Evolutionary conservation across 129 eudicot species (phyloP), one percentile per base, ranked within the genome.

Genomic region (Helichrysum umbraculigerum): DNA sequence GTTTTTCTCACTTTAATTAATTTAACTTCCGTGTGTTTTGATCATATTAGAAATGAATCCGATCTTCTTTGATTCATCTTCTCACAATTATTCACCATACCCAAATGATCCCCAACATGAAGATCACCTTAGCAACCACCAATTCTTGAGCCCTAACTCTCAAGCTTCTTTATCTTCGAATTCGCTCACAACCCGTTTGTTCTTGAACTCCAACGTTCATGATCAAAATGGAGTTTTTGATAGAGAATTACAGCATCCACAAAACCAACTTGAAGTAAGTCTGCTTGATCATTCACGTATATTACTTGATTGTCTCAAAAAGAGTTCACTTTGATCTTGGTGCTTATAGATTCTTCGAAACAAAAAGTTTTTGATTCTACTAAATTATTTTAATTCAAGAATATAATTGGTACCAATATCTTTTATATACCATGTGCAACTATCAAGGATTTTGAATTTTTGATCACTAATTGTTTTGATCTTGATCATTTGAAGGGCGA

Each of bases 161-260:
- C 82, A 76, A 71, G 56, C 87, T 33, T 84, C 86, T 0, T 86
- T 90, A 1, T 83, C 94, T 70, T 87, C 87, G 3, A 70, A 64
- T 35, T 74, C 87, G 2, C 71, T 81, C 68, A 66, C 84, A 6
- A 79, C 76, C 59, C 88, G 80, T 70, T 7, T 80, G 28, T 86
- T 86, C 80, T 83, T 87, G 68, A 73, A 51, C 79, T 58, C 91
- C 17, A 75, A 58, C n/a, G 59, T 56, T 70, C 76, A 81, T 70
- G 84, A 74, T 74, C 87, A 84, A 71, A 50, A 52, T 50, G 85
- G 83, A 39, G 57, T 77, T 25, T 75, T 35, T 21, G 54, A 69
- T 44, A 42, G 37, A 6, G 80, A 87, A 32, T n/a, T 76, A 20
- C 71, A 61, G 14, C 37, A 74, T 57, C 63, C 74, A 21, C 88